Base-by-base conservation (phyloP, 2,329 filamentous ascomycete species). In the Ophiostoma piceae region DNA sequence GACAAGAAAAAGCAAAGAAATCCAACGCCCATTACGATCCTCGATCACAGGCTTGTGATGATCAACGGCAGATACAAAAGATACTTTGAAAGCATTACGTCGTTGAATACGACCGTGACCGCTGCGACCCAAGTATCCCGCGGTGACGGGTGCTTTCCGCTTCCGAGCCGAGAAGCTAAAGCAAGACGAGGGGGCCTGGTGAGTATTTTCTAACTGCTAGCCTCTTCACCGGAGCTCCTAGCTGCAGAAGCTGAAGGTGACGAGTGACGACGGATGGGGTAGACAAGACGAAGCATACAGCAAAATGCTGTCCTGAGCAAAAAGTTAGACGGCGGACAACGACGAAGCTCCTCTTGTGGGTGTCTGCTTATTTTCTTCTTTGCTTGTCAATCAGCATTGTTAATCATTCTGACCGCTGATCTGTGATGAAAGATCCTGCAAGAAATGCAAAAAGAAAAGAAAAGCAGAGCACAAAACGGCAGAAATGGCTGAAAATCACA, bases 341-440 rank as follows among this genome's bases (percentile, higher is more conserved):
- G n/a, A 47, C 43, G 43, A 47, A 19, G 7, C 43, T 47, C 43
- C 43, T 47, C 19, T 47, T 16, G 16, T 47, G 22, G 51, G n/a
- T 57, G 51, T 26, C 22, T 57, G 51, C 8, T 57, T 26, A 11
- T 26, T 26, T 12, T 57, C 22, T 57, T 19, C 43, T 51, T 57
- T 57, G n/a, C 2, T 14, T 26, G n/a, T 14, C 22, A 26, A 22
- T 57, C n/a, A 57, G 26, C n/a, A 54, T 57, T 57, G 51, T 29
- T 57, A 26, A 57, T 57, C 22, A 57, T 26, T 57, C 51, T 57
- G 51, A 57, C 8, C 51, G 22, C 51, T 26, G 51, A 57, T 26
- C 51, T 57, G 51, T 57, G 51, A 57, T 57, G 22, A 57, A 57
- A 57, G 51, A 57, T 57, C 51, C 51, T 14, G 51, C 51, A 57